Conservation (phyloP, 257 asterid genomes). For the Solanum peruvianum region DNA sequence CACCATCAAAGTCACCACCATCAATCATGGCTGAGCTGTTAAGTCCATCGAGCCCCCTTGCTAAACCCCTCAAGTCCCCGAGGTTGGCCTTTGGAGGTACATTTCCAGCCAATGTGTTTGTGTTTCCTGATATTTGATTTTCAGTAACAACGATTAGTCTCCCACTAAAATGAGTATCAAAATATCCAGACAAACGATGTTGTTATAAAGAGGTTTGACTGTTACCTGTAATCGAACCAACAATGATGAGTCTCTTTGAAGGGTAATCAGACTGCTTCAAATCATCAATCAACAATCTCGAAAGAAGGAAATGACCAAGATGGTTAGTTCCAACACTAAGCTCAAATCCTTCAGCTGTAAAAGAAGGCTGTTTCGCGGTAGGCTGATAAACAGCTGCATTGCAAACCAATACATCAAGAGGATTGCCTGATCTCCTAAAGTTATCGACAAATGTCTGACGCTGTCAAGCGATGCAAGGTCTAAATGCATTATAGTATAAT, state of each 20-base stretch:
- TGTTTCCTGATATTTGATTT: slow-evolving; percentile 48
- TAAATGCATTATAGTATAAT: slow-evolving; percentile 68
- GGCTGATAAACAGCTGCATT: slow-evolving; percentile 88
- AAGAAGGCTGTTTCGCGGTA: slow-evolving; percentile 69
- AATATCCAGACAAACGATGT: background rate
- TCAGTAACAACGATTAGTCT: background rate
- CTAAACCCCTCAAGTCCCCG: slow-evolving; percentile 81
- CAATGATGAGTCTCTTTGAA: slow-evolving; percentile 72
- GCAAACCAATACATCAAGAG: slow-evolving; percentile 78
- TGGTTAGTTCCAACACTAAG: slow-evolving; percentile 90
- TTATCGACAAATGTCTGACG: slow-evolving; percentile 73
- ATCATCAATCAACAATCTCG: slow-evolving; percentile 73
- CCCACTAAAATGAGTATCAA: background rate
- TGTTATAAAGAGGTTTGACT: background rate
- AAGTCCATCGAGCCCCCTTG: slow-evolving; percentile 58
- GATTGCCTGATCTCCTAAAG: slow-evolving; percentile 47
- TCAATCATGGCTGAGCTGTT: slow-evolving; percentile 83
- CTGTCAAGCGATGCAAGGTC: slow-evolving; percentile 82
- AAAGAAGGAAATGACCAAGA: slow-evolving; percentile 77
- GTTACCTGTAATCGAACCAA: slow-evolving; percentile 84
- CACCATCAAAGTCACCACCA: slow-evolving; percentile 84
- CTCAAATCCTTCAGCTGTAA: slow-evolving; percentile 81
- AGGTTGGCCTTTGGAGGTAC: slow-evolving; percentile 95
- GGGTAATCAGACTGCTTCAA: slow-evolving; percentile 73
- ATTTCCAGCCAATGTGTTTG: slow-evolving; percentile 89